Evolutionary conservation across 352 stramenopile genomes (phyloP), one percentile per base, ranked within the genome.

Genomic region (Pythium rishiriense): DNA sequence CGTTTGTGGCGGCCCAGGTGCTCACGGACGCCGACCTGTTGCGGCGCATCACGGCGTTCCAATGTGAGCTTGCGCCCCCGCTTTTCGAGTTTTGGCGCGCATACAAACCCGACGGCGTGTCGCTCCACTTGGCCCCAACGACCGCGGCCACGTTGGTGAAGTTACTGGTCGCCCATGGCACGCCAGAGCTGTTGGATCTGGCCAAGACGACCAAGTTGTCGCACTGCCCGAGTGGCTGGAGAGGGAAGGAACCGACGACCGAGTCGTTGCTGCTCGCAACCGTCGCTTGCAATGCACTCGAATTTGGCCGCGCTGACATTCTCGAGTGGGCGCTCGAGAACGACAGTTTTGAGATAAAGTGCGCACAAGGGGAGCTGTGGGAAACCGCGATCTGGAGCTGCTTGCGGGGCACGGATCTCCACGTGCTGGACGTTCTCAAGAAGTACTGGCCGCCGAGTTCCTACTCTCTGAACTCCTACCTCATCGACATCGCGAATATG

Each of bases 11-110:
- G 37, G 37, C 41, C 19, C 41, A 25, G 19, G 41, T 47, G 41
- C 41, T 47, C 41, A 24, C 41, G 19, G 41, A 47, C 41, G 41
- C 41, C 19, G 41, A 7, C 19, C 41, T 47, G 6, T 47, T 47
- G 6, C 21, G 19, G 41, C n/a, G 5, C 41, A 24, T 47, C 21
- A n/a, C n/a, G 41, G 19, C 19, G 24, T 56, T 56, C 29, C 49
- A 56, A n/a, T 31, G n/a, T n/a, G 49, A 31, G 19, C 49, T 56
- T 10, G 11, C 29, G 28, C 26, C 29, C 4, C 17, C 29, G 49
- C 49, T 56, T 2, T 56, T 29, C 29, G 28, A 55, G 6, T 42
- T 56, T n/a, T 56, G 49, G 49, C 25, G 26, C 28, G 11, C 24
- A 0, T 28, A 54, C 48, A 24, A 43, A n/a, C 49, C 49, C 19